phyloP scores from a whole-genome alignment of 2,329 filamentous ascomycete species.

The Pseudocercospora fuligena region DNA sequence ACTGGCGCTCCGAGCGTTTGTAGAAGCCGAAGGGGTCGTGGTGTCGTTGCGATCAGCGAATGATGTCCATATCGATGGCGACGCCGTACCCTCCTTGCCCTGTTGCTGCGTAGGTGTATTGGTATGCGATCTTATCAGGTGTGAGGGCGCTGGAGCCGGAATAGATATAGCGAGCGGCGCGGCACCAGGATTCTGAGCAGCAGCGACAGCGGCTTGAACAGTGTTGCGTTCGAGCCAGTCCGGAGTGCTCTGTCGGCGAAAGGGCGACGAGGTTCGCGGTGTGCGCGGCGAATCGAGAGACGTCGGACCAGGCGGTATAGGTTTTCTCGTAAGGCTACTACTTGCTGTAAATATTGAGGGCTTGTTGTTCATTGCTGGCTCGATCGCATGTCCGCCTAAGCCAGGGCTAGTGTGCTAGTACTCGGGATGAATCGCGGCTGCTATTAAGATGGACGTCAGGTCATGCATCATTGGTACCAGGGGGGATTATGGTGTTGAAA shows the following conservation, averaged over 20 bases:
- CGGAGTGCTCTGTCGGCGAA: conserved; percentile 25
- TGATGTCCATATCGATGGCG: conserved; percentile 31
- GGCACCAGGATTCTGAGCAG: neutral
- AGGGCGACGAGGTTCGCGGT: conserved; percentile 28
- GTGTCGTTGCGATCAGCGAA: conserved; percentile 20
- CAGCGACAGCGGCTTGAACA: conserved; percentile 1
- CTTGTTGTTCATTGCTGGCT: conserved; percentile 27
- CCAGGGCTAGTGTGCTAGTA: conserved; percentile 10
- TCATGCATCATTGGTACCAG: neutral
- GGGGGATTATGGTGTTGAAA: neutral
- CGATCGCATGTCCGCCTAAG: conserved; percentile 14
- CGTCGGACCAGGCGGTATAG: conserved; percentile 10
- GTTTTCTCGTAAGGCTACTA: conserved; percentile 20
- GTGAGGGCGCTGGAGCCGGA: neutral
- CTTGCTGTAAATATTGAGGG: conserved; percentile 30
- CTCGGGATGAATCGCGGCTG: neutral
- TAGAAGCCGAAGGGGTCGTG: conserved; percentile 1
- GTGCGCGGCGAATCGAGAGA: conserved; percentile 13
- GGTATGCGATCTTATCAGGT: neutral
- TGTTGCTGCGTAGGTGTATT: conserved; percentile 3
- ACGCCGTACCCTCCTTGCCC: neutral
- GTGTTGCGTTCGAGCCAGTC: conserved; percentile 11
- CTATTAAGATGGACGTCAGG: neutral
- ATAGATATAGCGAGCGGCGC: conserved; percentile 10
- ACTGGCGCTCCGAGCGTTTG: neutral